Evolutionary conservation across 768 basidiomycete genomes (phyloP), one percentile per base, ranked within the genome.

Genomic region (Porphyrellus cyaneotinctus): DNA sequence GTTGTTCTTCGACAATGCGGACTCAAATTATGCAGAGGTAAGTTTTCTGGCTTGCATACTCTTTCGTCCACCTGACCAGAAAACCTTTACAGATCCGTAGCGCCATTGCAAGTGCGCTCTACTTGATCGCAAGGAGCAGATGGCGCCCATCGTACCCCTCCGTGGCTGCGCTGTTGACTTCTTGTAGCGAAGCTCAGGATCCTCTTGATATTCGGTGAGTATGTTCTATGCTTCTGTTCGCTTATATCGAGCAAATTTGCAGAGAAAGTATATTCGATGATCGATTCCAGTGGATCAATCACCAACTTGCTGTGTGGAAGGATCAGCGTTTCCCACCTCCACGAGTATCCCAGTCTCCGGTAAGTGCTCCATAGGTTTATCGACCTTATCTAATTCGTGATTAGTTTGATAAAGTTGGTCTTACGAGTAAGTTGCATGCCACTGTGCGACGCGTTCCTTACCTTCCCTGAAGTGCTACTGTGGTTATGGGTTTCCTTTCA

Each of bases 1-100:
- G 44, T 62, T 89, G 41, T 79, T 89, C 59, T 84, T 95, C 59
- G 77, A 82, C 18, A 88, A 90, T 61, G 78, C 88, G 22, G 79
- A 87, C 56, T 91, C 89, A 5, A 83, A 84, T 32, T 97, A 92
- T 65, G 90, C 88, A 14, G 93, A 95, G 72, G 92, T 89, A 67
- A 36, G 69, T 38, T 13, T 31, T 26, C 20, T 39, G 24, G 28
- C 11, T 43, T 43, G 14, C 35, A 30, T 15, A 38, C n/a, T 47
- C 37, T 32, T 43, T 23, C 20, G 17, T 32, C 13, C n/a, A 28
- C 43, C 18, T 54, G 14, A 62, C 28, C 15, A 15, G 23, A 36
- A 36, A 43, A 35, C 15, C 38, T 61, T 33, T 44, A 41, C 59
- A 90, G 88, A 82, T 91, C 55, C 78, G 91, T 47, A 74, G 75